These are phyloP conservation scores for Lecanicillium sp. DNA, from an alignment of 2,329 filamentous ascomycete species.

Conservation along the genomic window DNA sequence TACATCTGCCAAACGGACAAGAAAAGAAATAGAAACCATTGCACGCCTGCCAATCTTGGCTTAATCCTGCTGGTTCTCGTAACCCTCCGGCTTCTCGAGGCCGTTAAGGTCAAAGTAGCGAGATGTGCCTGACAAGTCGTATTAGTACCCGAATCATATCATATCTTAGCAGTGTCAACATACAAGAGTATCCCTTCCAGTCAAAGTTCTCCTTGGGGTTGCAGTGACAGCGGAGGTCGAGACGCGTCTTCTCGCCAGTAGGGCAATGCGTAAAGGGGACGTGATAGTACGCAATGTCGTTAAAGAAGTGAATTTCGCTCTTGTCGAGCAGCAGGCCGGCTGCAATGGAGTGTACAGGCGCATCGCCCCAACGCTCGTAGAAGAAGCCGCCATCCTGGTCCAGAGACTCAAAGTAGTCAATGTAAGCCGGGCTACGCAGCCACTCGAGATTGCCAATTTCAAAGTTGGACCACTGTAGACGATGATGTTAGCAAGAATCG, in stretches of 20 bases:
- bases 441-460: slow-evolving; percentile 92
- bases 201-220: slow-evolving; percentile 97
- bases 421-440: slow-evolving; percentile 82
- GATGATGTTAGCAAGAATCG: slow-evolving; percentile 14
- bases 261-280: slow-evolving; percentile 98
- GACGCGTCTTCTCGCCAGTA: slow-evolving; percentile 73
- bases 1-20: background rate
- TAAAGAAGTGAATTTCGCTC: slow-evolving; percentile 95
- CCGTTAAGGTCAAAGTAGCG: slow-evolving; percentile 80
- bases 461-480: slow-evolving; percentile 87
- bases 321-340: slow-evolving; percentile 82
- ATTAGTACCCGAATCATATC: slow-evolving; percentile 10
- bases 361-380: slow-evolving; percentile 97
- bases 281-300: slow-evolving; percentile 97
- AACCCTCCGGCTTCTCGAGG: slow-evolving; percentile 76
- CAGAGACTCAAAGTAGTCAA: slow-evolving; percentile 82
- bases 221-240: slow-evolving; percentile 87
- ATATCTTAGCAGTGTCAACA: slow-evolving; percentile 41
- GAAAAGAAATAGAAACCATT: slow-evolving; percentile 10
- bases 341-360: slow-evolving; percentile 95
- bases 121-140: slow-evolving; percentile 45
- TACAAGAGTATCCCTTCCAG: slow-evolving; percentile 94
- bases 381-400: slow-evolving; percentile 98
- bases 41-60: background rate
- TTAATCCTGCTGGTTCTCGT: slow-evolving; percentile 60